Base-by-base conservation (phyloP, 2,329 filamentous ascomycete genomes). In the Ceratocystis cacaofunesta region DNA sequence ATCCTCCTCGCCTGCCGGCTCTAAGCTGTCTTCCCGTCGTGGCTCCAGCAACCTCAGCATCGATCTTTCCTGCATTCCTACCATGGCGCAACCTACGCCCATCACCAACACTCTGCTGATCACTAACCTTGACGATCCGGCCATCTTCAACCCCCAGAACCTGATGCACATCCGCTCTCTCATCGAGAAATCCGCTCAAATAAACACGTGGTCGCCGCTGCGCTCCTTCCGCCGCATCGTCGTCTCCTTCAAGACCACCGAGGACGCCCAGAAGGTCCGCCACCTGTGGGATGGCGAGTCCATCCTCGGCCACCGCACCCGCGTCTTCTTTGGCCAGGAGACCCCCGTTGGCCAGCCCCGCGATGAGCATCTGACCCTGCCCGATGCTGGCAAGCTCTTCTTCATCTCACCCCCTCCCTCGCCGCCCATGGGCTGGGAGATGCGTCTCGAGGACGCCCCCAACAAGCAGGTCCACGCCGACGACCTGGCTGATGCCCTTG, bases 81-180 rank as follows among this genome's bases (percentile, higher is more conserved):
- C 87, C 44, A 79, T 89, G 65, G 78, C 79, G 52, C 82, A 84
- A 72, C 88, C 89, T n/a, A 85, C 88, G 30, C 83, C 86, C 65
- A 87, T 88, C 5, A 88, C 87, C 70, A 94, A 94, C 78, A 94
- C 89, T 0, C 85, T 94, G 66, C 84, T 94, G 72, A 87, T 94
- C 73, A 94, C 89, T 71, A 90, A 90, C 77, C 83, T 94, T 68
- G 78, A 85, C 72, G 83, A 89, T 69, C 76, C 80, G 67, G 85
- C 87, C 71, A 85, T 90, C 77, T 94, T 92, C 80, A 79, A 83
- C 67, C 79, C 87, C 19, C 81, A 86, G 68, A 90, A 90, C 75
- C 80, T 92, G 67, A 82, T 87, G 71, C 84, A 82, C 68, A 88
- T 92, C 71, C 86, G 85, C 72, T 80, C 85, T 65, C 83, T 90